These are phyloP conservation scores for Coemansia sp. DNA, from an alignment of 192 early-diverging fungal genomes.

Conservation along the genomic window DNA sequence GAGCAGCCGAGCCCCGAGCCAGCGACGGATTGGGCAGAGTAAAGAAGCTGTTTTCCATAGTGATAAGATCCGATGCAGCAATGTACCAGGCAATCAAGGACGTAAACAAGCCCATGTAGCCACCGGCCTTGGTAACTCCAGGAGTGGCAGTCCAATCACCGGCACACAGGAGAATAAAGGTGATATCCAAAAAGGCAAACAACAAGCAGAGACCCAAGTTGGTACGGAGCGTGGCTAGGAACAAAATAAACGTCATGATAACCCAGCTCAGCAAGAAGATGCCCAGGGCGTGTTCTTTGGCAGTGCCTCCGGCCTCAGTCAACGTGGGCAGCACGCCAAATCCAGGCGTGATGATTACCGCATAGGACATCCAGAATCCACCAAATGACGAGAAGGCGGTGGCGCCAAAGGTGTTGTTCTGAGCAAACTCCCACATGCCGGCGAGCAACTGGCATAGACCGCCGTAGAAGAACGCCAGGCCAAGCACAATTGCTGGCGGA, in stretches of 20 bases:
- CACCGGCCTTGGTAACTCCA: constrained; percentile 60
- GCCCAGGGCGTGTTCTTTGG: constrained; percentile 52
- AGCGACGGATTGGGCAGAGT: constrained; percentile 56
- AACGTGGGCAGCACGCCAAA: constrained; percentile 52
- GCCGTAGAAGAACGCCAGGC: constrained; percentile 72
- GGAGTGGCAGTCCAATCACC: constrained; percentile 56
- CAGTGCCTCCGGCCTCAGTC: constrained; percentile 32
- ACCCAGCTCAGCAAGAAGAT: constrained; percentile 68
- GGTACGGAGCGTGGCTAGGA: constrained; percentile 63
- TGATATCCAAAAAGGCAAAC: constrained; percentile 66
- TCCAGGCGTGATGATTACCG: constrained; percentile 57
- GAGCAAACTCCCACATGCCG: constrained; percentile 82
- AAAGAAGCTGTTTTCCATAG: constrained; percentile 56
- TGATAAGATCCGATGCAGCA: constrained; percentile 62
- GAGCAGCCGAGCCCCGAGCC: constrained; percentile 7
- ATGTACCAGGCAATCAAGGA: constrained; percentile 76
- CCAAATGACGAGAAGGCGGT: constrained; percentile 73
- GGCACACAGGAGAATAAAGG: constrained; percentile 67
- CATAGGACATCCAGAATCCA: constrained; percentile 69
- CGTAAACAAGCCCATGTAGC: constrained; percentile 70
- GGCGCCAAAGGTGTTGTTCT: constrained; percentile 79
- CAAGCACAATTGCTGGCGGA: constrained; percentile 59
- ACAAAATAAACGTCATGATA: constrained; percentile 68
- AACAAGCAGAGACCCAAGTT: constrained; percentile 61
- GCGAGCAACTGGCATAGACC: constrained; percentile 72